Percentiles rank a stretch among this genome's conserved stretches.
Conservation (phyloP, 331 rosid genomes). For the Cydonia oblonga region DNA sequence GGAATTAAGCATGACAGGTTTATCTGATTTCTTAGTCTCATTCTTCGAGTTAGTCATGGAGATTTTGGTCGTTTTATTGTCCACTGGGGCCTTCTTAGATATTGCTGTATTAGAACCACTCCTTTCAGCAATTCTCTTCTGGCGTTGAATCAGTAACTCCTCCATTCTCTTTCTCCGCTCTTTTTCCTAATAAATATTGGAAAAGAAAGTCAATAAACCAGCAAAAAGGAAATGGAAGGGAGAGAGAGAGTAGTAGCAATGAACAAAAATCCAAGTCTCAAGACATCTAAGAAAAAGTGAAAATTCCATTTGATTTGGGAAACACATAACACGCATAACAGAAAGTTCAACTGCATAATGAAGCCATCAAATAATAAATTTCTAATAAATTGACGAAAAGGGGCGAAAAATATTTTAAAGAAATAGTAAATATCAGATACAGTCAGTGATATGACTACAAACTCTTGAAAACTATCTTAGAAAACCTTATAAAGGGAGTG, state of each 20-base stretch:
- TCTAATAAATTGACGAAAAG: background rate
- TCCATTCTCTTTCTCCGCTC: constrained; percentile 68
- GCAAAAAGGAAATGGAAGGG: background rate
- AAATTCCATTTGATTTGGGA: background rate
- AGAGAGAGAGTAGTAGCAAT: background rate
- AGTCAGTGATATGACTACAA: background rate
- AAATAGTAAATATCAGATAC: background rate
- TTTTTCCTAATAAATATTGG: constrained; percentile 52
- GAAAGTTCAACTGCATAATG: background rate
- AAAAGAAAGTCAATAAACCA: constrained; percentile 1
- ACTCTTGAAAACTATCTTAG: background rate
- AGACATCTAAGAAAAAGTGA: background rate
- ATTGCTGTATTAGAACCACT: constrained; percentile 23
- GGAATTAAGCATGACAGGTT: constrained; percentile 60
- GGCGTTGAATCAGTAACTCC: constrained; percentile 55
- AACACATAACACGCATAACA: background rate
- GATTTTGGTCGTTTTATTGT: constrained; percentile 20
- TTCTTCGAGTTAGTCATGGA: constrained; percentile 22
- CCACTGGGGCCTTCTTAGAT: constrained; percentile 32
- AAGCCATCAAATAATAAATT: background rate
- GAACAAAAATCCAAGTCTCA: background rate
- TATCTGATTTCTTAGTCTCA: constrained; percentile 42
- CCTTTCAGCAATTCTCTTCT: constrained; percentile 89
- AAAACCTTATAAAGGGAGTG: background rate
- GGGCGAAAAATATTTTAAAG: background rate